These are phyloP conservation scores for Euphorbia celastroides DNA, from an alignment of 441 rosid genomes.

Conservation along the genomic window DNA sequence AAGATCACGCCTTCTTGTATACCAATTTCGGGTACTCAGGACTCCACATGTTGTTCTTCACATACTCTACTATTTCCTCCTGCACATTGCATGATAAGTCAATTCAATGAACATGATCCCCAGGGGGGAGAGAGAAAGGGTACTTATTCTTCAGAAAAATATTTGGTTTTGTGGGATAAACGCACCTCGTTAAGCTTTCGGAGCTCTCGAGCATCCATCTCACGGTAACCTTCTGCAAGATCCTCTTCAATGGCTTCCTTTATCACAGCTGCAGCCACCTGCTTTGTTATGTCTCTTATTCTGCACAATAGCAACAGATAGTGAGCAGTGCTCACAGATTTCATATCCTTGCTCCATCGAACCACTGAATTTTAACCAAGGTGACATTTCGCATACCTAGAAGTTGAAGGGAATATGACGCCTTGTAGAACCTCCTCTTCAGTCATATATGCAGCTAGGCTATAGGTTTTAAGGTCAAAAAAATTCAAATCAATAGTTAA, in stretches of 20 bases:
- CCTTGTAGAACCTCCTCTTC: constrained; percentile 34
- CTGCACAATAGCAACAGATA: constrained; percentile 36
- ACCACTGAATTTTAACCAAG: no score
- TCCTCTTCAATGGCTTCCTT: constrained; percentile 83
- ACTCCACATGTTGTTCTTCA: no score
- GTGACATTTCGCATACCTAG: constrained; percentile 45
- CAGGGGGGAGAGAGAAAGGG: neutral
- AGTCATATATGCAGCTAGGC: constrained; percentile 67
- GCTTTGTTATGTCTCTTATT: constrained; percentile 83
- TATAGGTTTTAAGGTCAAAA: constrained; percentile 30
- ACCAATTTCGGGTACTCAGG: no score
- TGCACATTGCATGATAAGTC: no score
- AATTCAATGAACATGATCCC: no score
- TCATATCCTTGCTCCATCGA: neutral
- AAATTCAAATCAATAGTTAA: constrained; percentile 13
- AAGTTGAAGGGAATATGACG: constrained; percentile 72
- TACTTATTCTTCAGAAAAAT: neutral
- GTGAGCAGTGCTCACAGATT: neutral
- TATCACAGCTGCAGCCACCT: constrained; percentile 88
- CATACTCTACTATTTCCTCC: no score
- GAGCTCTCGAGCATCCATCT: constrained; percentile 67
- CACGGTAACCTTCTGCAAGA: constrained; percentile 80
- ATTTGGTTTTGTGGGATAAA: constrained; percentile 10
- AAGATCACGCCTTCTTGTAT: no score
- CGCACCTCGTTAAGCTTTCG: constrained; percentile 49